Percentiles rank a stretch among this genome's conserved stretches.
These are phyloP conservation scores for Neurospora sp. DNA, from an alignment of 495 filamentous ascomycete genomes.

Conservation along the genomic window DNA sequence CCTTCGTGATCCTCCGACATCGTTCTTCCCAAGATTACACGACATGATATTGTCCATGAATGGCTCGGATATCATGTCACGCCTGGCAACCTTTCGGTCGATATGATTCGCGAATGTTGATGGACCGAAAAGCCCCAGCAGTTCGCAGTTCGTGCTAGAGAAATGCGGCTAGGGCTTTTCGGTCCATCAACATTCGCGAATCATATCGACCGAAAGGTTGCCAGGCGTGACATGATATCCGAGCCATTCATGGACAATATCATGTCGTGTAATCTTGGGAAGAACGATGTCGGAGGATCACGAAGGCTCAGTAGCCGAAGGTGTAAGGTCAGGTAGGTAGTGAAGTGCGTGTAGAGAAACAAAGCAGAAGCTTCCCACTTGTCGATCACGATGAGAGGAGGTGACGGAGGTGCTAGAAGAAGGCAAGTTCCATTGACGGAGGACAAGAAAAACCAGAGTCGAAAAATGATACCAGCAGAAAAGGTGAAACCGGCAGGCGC, in stretches of 20 bases:
- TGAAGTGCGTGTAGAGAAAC: background rate
- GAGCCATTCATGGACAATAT: background rate
- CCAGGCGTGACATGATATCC: background rate
- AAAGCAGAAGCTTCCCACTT: background rate
- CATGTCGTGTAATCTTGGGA: background rate
- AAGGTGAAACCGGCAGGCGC: background rate
- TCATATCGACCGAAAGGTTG: background rate
- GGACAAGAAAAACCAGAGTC: background rate
- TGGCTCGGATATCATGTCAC: background rate
- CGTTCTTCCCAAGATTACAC: background rate
- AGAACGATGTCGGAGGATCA: background rate
- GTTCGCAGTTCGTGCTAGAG: background rate
- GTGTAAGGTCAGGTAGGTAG: background rate
- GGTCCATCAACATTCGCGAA: background rate
- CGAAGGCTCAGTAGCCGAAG: background rate
- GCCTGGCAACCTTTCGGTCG: background rate
- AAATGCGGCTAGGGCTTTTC: constrained; percentile 5
- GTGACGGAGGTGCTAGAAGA: background rate
- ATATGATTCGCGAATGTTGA: background rate
- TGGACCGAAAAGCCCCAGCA: background rate
- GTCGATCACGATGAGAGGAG: background rate
- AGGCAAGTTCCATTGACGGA: background rate
- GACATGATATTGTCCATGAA: background rate
- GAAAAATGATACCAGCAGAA: background rate
- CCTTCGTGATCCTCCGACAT: background rate